These are phyloP conservation scores for Alternaria triticina DNA, from an alignment of 2,329 filamentous ascomycete genomes.

Conservation along the genomic window DNA sequence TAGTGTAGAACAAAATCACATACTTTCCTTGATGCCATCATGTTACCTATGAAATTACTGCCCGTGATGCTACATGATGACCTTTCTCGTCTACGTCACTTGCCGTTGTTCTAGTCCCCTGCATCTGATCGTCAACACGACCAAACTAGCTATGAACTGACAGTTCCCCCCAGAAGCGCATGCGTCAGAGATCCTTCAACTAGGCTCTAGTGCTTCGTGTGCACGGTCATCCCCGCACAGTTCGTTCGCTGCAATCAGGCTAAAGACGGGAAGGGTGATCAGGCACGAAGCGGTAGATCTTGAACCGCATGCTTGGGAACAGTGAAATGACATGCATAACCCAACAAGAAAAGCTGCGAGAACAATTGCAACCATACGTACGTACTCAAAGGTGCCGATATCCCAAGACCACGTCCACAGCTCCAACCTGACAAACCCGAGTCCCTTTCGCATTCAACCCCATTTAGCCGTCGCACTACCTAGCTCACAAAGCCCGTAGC, in stretches of 20 bases:
- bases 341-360: background rate
- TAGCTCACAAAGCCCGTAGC: conserved; percentile 4
- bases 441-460: background rate
- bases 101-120: background rate
- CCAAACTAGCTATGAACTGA: background rate
- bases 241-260: background rate
- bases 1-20: background rate
- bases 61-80: background rate
- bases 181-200: background rate
- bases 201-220: background rate
- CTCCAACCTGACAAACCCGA: background rate
- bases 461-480: background rate
- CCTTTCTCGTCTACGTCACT: background rate
- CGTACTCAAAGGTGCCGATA: background rate
- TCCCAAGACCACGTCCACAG: background rate
- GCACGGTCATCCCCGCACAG: background rate
- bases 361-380: background rate
- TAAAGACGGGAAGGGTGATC: background rate
- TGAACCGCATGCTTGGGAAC: background rate
- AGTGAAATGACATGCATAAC: background rate
- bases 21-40: background rate
- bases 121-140: background rate
- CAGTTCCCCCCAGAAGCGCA: background rate
- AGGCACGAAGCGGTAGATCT: background rate
- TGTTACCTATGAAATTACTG: fast-evolving